Conservation (phyloP, 805 yeast species). For the Tetrapisispora fleetii region DNA sequence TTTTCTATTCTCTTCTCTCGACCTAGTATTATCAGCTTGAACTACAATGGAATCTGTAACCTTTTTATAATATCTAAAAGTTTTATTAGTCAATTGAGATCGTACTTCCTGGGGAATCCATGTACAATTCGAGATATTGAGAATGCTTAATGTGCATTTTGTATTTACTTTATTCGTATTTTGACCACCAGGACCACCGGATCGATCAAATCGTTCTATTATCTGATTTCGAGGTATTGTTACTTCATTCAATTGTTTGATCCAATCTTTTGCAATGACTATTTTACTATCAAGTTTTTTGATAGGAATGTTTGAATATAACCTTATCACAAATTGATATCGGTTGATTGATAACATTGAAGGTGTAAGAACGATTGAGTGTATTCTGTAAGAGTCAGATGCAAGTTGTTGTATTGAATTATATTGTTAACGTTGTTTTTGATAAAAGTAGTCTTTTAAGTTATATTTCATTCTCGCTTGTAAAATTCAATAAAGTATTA, state of each 20-base stretch:
- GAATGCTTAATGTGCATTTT: slow-evolving; percentile 50
- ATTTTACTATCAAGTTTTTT: background rate
- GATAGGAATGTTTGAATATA: background rate
- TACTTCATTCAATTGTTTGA: slow-evolving; percentile 37
- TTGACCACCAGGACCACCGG: slow-evolving; percentile 86
- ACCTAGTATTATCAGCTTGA: slow-evolving; percentile 50
- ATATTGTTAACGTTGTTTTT: too few species aligned
- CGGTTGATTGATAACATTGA: background rate
- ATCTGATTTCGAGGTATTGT: slow-evolving; percentile 18
- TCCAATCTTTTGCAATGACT: slow-evolving; percentile 17
- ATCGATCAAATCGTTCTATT: slow-evolving; percentile 31
- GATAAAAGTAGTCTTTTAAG: too few species aligned
- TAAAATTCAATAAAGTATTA: too few species aligned
- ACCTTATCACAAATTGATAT: background rate
- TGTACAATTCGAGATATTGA: slow-evolving; percentile 35
- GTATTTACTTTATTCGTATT: slow-evolving; percentile 64
- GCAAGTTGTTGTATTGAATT: too few species aligned
- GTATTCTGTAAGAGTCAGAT: too few species aligned
- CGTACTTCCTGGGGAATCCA: slow-evolving; percentile 55
- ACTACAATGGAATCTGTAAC: slow-evolving; percentile 44
- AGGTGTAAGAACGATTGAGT: too few species aligned
- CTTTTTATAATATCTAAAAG: slow-evolving; percentile 46
- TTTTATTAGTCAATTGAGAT: slow-evolving; percentile 31
- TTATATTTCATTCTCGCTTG: too few species aligned
- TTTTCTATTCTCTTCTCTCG: slow-evolving; percentile 45